Base-by-base conservation (phyloP, 2,329 filamentous ascomycete species). In the Diplodia seriata region DNA sequence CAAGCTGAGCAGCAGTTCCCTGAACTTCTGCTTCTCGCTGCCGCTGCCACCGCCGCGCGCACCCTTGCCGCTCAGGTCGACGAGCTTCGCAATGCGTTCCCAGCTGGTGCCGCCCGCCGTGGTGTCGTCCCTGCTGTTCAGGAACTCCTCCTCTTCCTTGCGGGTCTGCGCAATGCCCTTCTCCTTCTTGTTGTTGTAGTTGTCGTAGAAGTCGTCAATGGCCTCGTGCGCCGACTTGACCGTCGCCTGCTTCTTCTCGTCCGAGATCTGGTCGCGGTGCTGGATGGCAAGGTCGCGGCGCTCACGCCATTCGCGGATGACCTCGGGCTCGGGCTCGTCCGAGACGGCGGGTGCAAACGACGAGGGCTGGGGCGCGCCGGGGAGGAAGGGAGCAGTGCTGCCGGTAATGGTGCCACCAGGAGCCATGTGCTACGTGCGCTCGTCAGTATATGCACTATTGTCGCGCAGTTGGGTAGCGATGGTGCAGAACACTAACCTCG, bases 201-300 rank as follows among this genome's bases (percentile, higher is more conserved):
- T 97, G 77, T 97, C 94, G 85, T 99, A 99, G 83, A 98, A 99
- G 79, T 97, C 95, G 79, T 99, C 95, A 71, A 99, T 97, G 79
- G 96, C 95, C 78, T 94, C 87, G 77, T 93, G 93, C 12, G 95
- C 95, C 73, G 95, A 93, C 78, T 92, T 89, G 77, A 97, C 83
- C 1, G 93, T 97, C 78, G 94, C 90, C 70, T 88, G 87, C 78
- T 95, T 95, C 82, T 94, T 92, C 72, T 88, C 85, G 51, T 89
- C 88, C 66, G 94, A 94, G 72, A 94, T 88, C 79, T 97, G 90
- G 71, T 92, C 90, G 75, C 94, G 92, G 80, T 94, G 93, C 74
- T 90, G 85, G 72, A 96, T 90, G 76, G 90, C 89, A 49, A 90
- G 89, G 75, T 97, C 92, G 72, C 95, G 91, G 76, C 91, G 90